Conservation (phyloP, 176 grass and related monocot genomes). For the Oryza meyeriana region DNA sequence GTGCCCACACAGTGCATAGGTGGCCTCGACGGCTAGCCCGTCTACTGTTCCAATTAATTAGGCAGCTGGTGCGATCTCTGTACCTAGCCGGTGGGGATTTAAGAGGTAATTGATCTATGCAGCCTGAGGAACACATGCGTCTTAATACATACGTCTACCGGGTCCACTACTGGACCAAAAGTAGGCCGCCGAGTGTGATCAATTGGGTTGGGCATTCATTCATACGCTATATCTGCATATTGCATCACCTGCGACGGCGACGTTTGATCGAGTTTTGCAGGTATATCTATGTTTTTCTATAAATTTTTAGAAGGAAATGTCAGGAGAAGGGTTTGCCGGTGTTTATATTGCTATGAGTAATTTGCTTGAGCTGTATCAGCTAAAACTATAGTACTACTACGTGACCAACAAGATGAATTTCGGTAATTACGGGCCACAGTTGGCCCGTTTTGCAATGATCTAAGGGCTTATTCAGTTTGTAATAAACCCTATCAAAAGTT, state of each 20-base stretch:
- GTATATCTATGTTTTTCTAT: background rate
- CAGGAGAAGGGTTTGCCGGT: too few relatives aligned
- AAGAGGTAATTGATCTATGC: slow-evolving; percentile 21
- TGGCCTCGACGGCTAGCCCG: slow-evolving; percentile 12
- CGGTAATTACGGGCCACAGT: too few relatives aligned
- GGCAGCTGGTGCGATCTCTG: slow-evolving; percentile 17
- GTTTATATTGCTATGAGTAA: too few relatives aligned
- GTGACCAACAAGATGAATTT: too few relatives aligned
- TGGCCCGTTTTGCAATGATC: too few relatives aligned
- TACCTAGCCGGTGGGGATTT: slow-evolving; percentile 38
- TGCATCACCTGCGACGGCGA: background rate
- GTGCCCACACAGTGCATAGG: background rate
- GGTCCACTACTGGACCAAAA: background rate
- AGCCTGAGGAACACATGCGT: background rate
- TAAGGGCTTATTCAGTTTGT: too few relatives aligned
- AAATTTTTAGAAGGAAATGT: background rate
- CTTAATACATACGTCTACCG: background rate
- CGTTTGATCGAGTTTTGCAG: background rate
- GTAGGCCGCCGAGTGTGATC: background rate
- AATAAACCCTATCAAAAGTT: too few relatives aligned
- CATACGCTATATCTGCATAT: background rate
- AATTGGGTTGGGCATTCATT: slow-evolving; percentile 28
- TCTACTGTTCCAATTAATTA: slow-evolving; percentile 21
- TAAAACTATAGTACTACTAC: too few relatives aligned
- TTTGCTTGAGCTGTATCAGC: too few relatives aligned